Base-by-base conservation (phyloP, 768 basidiomycete species). In the Pilatotrama ljubarskyi region DNA sequence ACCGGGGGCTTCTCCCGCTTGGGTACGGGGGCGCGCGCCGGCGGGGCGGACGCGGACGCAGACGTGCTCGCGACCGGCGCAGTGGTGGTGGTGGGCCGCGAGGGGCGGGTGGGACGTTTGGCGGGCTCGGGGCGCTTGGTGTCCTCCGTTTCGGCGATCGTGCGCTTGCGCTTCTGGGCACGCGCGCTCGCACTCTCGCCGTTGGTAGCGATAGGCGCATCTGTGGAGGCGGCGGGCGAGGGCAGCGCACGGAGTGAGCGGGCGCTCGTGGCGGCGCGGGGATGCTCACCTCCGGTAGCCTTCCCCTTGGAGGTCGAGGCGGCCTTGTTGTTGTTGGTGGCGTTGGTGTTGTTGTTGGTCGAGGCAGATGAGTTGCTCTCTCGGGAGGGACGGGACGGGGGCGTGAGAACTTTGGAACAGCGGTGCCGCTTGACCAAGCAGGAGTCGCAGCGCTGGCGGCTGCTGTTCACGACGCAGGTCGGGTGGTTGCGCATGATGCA, bases 401-500 rank as follows among this genome's bases (percentile, higher is more conserved):
- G 61, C 56, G 61, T 62, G 61, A 58, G 55, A 58, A 62, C 61
- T 46, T 62, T 62, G n/a, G 61, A 62, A 35, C 61, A 62, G 36
- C 61, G 61, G 55, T 62, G 61, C 44, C 61, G 46, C 44, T 62
- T 62, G 46, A 53, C 15, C 51, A 62, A 62, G 46, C 61, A 62
- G 25, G 61, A 58, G 61, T 62, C 61, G 51, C 61, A 62, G 46
- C 61, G 61, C 51, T 62, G 61, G 51, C 61, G 61, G 49, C 61
- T 62, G 46, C 61, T 62, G 47, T 62, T 62, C 51, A 62, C 61
- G 37, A 58, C 54, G 56, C 61, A 62, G 38, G 56, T 58, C 37
- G 51, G 22, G 40, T 62, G 57, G 55, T 54, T 58, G 55, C 61
- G 61, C 61, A 35, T 40, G 38, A 62, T 62, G 41, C 61, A 62